phyloP scores from a whole-genome alignment of 805 yeast genomes.

The Pichia kluyveri region DNA sequence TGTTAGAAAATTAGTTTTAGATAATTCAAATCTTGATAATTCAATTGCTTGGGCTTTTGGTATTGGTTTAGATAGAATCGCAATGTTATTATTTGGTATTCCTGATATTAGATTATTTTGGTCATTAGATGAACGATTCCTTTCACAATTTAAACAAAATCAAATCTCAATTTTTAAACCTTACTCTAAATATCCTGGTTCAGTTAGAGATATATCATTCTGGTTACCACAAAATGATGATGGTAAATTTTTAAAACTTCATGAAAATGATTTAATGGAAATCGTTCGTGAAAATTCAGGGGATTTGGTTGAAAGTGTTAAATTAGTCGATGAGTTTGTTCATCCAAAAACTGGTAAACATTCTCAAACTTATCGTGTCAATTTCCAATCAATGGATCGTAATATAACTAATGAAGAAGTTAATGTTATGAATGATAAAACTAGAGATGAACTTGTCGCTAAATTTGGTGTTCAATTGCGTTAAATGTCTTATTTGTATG shows the following conservation, averaged over 20 bases:
- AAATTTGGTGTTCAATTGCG: slow-evolving; percentile 50
- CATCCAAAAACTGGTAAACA: slow-evolving; percentile 74
- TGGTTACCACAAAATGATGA: slow-evolving; percentile 54
- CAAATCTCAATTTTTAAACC: slow-evolving; percentile 69
- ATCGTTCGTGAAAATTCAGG: slow-evolving; percentile 78
- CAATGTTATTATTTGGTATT: slow-evolving; percentile 90
- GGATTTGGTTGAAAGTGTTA: slow-evolving; percentile 81
- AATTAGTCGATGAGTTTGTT: slow-evolving; percentile 67
- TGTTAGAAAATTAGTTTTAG: slow-evolving; percentile 68
- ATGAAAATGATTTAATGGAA: slow-evolving; percentile 92
- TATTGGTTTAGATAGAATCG: slow-evolving; percentile 86
- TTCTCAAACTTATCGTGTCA: slow-evolving; percentile 82
- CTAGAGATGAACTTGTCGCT: slow-evolving; percentile 47
- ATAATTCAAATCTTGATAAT: slow-evolving; percentile 59
- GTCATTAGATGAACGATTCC: slow-evolving; percentile 75
- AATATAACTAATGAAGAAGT: slow-evolving; percentile 80
- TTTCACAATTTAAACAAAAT: slow-evolving; percentile 58
- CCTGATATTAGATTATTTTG: slow-evolving; percentile 94
- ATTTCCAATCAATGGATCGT: slow-evolving; percentile 94
- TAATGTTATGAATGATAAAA: slow-evolving; percentile 59
- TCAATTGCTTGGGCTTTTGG: slow-evolving; percentile 97
- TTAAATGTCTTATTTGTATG: slow-evolving; percentile 1
- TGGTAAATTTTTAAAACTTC: slow-evolving; percentile 30
- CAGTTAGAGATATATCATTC: slow-evolving; percentile 81
- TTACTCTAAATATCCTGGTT: slow-evolving; percentile 85